phyloP scores from a whole-genome alignment of 345 rosid genomes.

The Citropsis articulata region DNA sequence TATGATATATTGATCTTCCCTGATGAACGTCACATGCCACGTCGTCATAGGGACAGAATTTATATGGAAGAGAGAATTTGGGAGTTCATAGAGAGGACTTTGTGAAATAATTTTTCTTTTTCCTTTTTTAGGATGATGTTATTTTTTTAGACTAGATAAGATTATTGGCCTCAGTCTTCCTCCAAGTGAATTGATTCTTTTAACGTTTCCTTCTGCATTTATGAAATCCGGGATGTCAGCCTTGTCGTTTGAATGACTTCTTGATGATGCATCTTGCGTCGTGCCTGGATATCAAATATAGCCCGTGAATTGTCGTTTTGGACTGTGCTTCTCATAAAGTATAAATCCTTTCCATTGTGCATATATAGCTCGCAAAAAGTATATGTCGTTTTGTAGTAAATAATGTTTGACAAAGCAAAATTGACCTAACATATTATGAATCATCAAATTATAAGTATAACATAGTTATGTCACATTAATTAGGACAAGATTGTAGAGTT shows the following conservation, averaged over 20 bases:
- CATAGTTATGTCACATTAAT: too few relatives aligned
- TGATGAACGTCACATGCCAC: constrained; percentile 87
- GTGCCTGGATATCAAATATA: not conserved
- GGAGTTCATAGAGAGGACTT: constrained; percentile 74
- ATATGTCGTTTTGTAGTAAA: not conserved
- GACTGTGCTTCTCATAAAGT: not conserved
- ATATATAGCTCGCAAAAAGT: not conserved
- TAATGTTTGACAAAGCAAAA: too few relatives aligned
- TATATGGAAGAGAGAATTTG: constrained; percentile 96
- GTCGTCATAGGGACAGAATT: constrained; percentile 52
- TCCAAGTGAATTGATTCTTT: not conserved
- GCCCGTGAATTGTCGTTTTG: not conserved
- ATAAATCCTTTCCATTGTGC: not conserved
- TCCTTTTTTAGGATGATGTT: too few relatives aligned
- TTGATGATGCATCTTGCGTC: not conserved
- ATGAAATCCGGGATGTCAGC: not conserved
- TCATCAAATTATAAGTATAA: too few relatives aligned
- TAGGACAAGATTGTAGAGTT: too few relatives aligned
- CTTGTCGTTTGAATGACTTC: not conserved
- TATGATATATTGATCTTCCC: constrained; percentile 85
- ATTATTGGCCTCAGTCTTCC: not conserved
- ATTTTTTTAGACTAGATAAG: not conserved
- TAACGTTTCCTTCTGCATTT: not conserved
- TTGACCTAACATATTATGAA: too few relatives aligned
- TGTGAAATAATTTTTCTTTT: constrained; percentile 33